Evolutionary conservation across 148 eudicot genomes (phyloP).

Genomic region (Pharnaceum exiguum): DNA sequence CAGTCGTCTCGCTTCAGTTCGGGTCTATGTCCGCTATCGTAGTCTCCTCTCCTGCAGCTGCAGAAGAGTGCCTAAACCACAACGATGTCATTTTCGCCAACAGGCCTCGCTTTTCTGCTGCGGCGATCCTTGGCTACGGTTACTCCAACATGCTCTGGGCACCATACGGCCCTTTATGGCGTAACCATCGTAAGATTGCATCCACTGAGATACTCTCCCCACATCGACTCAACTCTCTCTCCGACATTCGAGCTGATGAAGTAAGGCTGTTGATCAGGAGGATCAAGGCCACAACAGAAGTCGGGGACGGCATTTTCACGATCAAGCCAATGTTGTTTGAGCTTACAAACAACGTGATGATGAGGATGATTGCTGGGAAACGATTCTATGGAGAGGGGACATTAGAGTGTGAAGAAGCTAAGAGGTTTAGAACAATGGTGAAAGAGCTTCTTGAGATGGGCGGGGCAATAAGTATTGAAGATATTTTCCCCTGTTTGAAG

Average conservation of each 20-base stretch:
- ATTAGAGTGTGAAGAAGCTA: neutral
- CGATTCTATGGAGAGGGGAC: constrained; percentile 13
- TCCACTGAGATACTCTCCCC: constrained; percentile 18
- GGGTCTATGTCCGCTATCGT: constrained; percentile 38
- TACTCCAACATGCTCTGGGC: constrained; percentile 24
- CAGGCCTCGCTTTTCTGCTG: constrained; percentile 15
- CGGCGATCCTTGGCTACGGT: constrained; percentile 18
- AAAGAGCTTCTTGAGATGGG: constrained; percentile 1
- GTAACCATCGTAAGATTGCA: constrained; percentile 21
- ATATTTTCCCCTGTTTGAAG: constrained; percentile 17
- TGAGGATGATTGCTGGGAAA: constrained; percentile 24
- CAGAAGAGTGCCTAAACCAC: constrained; percentile 23
- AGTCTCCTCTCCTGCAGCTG: constrained; percentile 15
- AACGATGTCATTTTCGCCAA: constrained; percentile 27
- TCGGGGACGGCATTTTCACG: too few species aligned
- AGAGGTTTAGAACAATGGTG: constrained; percentile 2
- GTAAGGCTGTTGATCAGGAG: constrained; percentile 10
- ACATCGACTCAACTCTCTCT: constrained; percentile 14
- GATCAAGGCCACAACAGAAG: too few species aligned
- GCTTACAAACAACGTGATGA: constrained; percentile 22
- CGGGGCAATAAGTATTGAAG: constrained; percentile 1
- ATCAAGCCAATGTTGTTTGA: constrained; percentile 10
- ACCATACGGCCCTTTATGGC: constrained; percentile 29
- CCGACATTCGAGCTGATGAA: constrained; percentile 14
- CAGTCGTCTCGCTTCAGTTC: constrained; percentile 34